Evolutionary conservation across 352 stramenopile species (phyloP), one percentile per base, ranked within the genome.

Genomic region (Phytopythium helicoides): DNA sequence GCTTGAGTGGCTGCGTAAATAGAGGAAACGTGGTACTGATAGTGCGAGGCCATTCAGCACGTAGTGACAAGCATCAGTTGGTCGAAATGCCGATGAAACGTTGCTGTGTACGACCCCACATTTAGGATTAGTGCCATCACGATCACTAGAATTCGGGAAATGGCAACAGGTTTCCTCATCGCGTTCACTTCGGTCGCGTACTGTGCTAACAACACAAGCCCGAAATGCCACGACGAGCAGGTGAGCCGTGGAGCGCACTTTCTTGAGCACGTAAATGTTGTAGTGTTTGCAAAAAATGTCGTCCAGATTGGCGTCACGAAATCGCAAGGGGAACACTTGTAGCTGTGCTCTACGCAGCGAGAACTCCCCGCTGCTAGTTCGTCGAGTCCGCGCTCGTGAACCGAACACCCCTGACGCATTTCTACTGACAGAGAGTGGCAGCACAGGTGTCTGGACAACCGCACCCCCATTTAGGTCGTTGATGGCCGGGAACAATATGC

Each of bases 271-370:
- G 52, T 90, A 90, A 18, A 86, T 51, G 28, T 81, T 86, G 65
- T 81, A 90, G 58, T 90, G 79, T 47, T 85, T 84, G 56, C 67
- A 76, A 41, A 90, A 90, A 34, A 78, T 68, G 34, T 90, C 79
- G 66, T 88, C 79, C 25, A 87, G 62, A 33, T 59, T 73, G 7
- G 40, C 34, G 64, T 90, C 76, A n/a, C 60, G 67, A 47, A 90
- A 90, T 3, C 68, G 66, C 22, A 87, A 52, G 2, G 79, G 71
- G 52, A 86, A 87, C 11, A 56, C 44, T 22, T 86, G 71, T 72
- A 90, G 76, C 21, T 74, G 66, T 12, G 67, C 58, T 23, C 56
- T 66, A 41, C 72, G 71, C 25, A 45, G 14, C 12, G 52, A 36
- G 26, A 38, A 46, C 42, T 45, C 19, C 52, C 19, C 18, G 48